Conservation (phyloP, 495 filamentous ascomycete species). For the Aspergillus nidulans region DNA sequence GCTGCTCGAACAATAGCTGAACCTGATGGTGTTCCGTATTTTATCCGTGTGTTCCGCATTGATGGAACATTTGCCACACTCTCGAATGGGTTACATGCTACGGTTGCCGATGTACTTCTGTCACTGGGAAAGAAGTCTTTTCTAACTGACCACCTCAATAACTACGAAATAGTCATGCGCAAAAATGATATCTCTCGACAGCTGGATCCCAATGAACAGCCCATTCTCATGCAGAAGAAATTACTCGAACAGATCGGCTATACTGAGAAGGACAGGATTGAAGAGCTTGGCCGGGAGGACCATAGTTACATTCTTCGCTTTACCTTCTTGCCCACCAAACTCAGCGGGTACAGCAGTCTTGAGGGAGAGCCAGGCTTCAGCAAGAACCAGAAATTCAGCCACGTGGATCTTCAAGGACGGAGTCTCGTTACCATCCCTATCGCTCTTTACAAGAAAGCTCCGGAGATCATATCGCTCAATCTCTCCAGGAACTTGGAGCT, state of each 20-base stretch:
- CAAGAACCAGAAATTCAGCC: constrained; percentile 82
- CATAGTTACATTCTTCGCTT: constrained; percentile 96
- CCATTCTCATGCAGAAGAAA: constrained; percentile 87
- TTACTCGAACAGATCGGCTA: constrained; percentile 92
- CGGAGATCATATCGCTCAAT: constrained; percentile 92
- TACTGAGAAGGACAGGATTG: constrained; percentile 77
- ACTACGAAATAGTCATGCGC: constrained; percentile 91
- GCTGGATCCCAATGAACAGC: constrained; percentile 70
- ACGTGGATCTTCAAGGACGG: constrained; percentile 86
- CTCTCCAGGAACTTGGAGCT: constrained; percentile 87
- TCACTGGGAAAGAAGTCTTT: constrained; percentile 89
- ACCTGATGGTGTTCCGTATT: constrained; percentile 67
- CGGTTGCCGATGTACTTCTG: constrained; percentile 75
- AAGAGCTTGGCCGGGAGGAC: constrained; percentile 96
- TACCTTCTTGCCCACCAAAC: constrained; percentile 82
- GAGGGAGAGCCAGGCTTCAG: constrained; percentile 74
- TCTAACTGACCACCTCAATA: constrained; percentile 79
- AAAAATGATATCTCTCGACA: constrained; percentile 89
- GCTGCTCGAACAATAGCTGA: constrained; percentile 45
- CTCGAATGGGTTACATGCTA: constrained; percentile 72
- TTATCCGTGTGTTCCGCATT: constrained; percentile 90
- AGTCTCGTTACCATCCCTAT: constrained; percentile 96
- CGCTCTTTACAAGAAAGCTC: constrained; percentile 81
- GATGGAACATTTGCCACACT: constrained; percentile 93
- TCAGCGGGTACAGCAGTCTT: constrained; percentile 67